These are phyloP conservation scores for Botrytis porri DNA, from an alignment of 2,329 filamentous ascomycete genomes.

Conservation along the genomic window DNA sequence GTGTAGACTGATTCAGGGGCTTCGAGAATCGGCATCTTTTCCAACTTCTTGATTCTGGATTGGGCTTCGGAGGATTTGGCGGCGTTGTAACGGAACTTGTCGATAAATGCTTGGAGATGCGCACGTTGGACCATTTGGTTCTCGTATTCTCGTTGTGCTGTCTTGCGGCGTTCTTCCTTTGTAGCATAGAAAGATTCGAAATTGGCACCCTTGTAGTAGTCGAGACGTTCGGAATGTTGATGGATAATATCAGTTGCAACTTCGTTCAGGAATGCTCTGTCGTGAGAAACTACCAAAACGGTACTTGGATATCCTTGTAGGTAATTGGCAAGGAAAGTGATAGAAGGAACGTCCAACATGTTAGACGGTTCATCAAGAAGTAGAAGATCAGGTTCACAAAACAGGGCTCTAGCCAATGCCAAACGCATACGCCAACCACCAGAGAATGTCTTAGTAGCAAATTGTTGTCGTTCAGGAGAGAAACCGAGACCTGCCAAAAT, in stretches of 20 bases:
- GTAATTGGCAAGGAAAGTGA: conserved; percentile 95
- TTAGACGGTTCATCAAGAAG: conserved; percentile 99
- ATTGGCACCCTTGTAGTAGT: conserved; percentile 98
- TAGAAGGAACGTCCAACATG: conserved; percentile 99
- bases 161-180: conserved; percentile 95
- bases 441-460: conserved; percentile 94
- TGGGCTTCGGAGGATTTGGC: conserved; percentile 98
- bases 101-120: conserved; percentile 96
- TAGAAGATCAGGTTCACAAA: conserved; percentile 94
- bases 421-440: conserved; percentile 99
- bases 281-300: conserved; percentile 94
- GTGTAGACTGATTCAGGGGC: conserved; percentile 90
- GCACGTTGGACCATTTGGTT: conserved; percentile 94
- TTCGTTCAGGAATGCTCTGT: conserved; percentile 98
- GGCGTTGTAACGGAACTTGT: conserved; percentile 99
- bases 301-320: conserved; percentile 93
- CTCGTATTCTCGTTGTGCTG: conserved; percentile 94
- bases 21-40: conserved; percentile 91
- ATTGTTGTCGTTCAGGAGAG: conserved; percentile 87
- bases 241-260: conserved; percentile 99
- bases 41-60: conserved; percentile 97
- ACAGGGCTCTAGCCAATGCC: conserved; percentile 88
- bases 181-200: conserved; percentile 98
- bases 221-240: conserved; percentile 92
- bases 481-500: conserved; percentile 97